phyloP scores from a whole-genome alignment of 2,329 filamentous ascomycete species.

The Fusarium sp. region DNA sequence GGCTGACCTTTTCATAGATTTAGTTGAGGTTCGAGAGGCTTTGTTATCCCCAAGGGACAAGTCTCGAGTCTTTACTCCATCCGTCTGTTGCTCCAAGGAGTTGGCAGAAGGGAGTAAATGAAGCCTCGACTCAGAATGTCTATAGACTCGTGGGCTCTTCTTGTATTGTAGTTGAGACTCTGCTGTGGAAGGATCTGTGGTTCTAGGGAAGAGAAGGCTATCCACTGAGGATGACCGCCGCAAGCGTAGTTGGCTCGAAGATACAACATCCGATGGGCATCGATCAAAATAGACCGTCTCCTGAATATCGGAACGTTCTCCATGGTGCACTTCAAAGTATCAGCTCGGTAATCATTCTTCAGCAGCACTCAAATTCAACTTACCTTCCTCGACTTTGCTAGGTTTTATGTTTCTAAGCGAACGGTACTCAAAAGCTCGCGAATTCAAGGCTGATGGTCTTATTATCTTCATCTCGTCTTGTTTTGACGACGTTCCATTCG shows the following conservation, averaged over 20 bases:
- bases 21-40: not conserved
- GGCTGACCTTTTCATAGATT: not conserved
- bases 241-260: not conserved
- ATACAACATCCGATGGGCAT: too few species aligned
- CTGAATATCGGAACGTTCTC: not conserved
- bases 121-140: too few species aligned
- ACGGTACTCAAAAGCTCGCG: not conserved
- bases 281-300: too few species aligned
- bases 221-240: not conserved
- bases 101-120: not conserved
- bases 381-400: not conserved
- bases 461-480: not conserved
- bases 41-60: not conserved
- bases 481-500: not conserved
- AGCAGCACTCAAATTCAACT: not conserved
- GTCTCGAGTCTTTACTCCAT: not conserved
- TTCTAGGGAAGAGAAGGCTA: not conserved
- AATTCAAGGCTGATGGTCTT: not conserved
- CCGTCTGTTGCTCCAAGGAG: not conserved
- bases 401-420: not conserved
- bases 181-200: not conserved
- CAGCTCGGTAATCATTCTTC: too few species aligned
- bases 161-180: not conserved
- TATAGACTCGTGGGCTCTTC: too few species aligned
- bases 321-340: not conserved